Percentiles rank a stretch among this genome's conserved stretches.
phyloP scores from a whole-genome alignment of 139 green algal species.

The Volvox reticuliferus region DNA sequence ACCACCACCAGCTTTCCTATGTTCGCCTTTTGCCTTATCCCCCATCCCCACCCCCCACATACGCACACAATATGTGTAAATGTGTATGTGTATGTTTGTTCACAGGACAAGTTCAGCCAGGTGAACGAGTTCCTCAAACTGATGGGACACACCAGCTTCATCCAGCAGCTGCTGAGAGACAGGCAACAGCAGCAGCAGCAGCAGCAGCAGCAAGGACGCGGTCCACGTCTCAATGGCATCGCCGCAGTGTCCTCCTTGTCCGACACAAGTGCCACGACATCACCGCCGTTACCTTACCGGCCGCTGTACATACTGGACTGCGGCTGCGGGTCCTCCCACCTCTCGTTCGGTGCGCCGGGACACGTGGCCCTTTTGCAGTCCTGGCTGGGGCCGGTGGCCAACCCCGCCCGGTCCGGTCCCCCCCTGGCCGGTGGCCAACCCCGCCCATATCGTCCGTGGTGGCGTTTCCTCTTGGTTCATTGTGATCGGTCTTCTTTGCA shows the following conservation, averaged over 20 bases:
- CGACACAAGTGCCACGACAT: not conserved
- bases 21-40: no score
- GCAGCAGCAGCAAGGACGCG: slow-evolving; percentile 21
- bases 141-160: slow-evolving; percentile 56
- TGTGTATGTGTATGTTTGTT: no score
- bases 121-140: slow-evolving; percentile 77
- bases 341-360: slow-evolving; percentile 63
- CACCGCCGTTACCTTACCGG: not conserved
- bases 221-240: no score
- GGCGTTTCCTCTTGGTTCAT: no score
- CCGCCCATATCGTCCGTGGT: no score
- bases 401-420: no score
- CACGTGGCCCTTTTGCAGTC: no score
- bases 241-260: no score
- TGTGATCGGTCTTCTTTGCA: no score
- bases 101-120: slow-evolving; percentile 64
- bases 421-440: no score
- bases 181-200: slow-evolving; percentile 28
- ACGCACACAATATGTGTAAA: no score
- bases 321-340: slow-evolving; percentile 73
- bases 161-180: slow-evolving; percentile 44
- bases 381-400: no score
- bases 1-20: not conserved
- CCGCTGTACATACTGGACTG: slow-evolving; percentile 67
- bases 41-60: not conserved